Evolutionary conservation across 2,329 filamentous ascomycete genomes (phyloP).

Genomic region (Aspergillus alliaceus): DNA sequence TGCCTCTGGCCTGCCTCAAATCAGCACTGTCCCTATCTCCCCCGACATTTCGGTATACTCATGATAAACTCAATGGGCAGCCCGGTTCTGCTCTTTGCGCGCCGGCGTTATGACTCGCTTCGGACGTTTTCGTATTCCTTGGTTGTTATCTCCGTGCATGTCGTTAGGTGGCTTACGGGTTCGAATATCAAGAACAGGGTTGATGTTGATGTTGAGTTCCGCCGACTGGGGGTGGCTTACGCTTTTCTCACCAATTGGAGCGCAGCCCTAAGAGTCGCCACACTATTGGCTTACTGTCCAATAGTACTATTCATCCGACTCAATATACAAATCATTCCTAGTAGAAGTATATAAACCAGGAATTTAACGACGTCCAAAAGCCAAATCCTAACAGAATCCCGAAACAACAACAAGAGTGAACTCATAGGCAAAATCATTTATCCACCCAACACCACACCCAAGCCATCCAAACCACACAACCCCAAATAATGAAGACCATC

Average conservation of each 20-base stretch:
- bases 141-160: not conserved
- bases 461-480: not conserved
- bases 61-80: conserved; percentile 39
- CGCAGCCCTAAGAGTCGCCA: not conserved
- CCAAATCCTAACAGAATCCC: too few species aligned
- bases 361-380: too few species aligned
- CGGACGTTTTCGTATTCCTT: conserved; percentile 1
- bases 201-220: not conserved
- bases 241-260: conserved; percentile 12
- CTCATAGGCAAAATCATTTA: not conserved
- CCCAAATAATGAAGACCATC: conserved; percentile 33
- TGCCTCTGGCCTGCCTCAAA: conserved; percentile 13
- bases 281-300: too few species aligned
- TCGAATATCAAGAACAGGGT: too few species aligned
- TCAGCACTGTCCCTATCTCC: not conserved
- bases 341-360: too few species aligned
- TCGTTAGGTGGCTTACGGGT: not conserved
- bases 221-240: conserved; percentile 15
- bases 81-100: conserved; percentile 39
- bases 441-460: not conserved
- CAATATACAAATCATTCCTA: not conserved
- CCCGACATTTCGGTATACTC: conserved; percentile 7
- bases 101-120: conserved; percentile 39
- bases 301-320: not conserved
- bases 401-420: too few species aligned